Percentiles rank a stretch among this genome's conserved stretches.
Evolutionary conservation across 1,284 basidiomycete genomes (phyloP).

Genomic region (Ceratobasidium papillatum): DNA sequence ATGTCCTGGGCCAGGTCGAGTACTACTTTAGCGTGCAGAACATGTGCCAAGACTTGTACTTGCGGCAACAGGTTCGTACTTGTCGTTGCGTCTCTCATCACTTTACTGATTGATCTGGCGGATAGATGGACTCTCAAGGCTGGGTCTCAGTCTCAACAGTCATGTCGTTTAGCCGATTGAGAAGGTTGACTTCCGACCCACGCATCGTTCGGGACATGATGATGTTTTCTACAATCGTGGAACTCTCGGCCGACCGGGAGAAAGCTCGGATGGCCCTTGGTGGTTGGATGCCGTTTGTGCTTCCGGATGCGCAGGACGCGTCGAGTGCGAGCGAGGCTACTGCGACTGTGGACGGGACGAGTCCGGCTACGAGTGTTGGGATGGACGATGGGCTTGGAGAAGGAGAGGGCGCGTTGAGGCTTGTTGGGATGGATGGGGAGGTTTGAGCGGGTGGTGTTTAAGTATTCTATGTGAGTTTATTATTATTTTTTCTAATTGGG

Average conservation of each 20-base stretch:
- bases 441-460: background rate
- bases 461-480: slow-evolving; percentile 30
- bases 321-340: slow-evolving; percentile 34
- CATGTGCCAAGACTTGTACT: slow-evolving; percentile 60
- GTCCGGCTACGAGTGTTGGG: slow-evolving; percentile 13
- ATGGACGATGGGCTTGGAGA: background rate
- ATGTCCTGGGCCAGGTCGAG: slow-evolving; percentile 58
- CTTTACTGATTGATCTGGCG: background rate
- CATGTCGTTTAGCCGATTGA: slow-evolving; percentile 87
- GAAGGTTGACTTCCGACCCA: slow-evolving; percentile 70
- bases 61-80: slow-evolving; percentile 55
- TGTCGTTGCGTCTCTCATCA: background rate
- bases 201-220: slow-evolving; percentile 78
- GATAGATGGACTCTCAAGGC: slow-evolving; percentile 87
- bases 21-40: slow-evolving; percentile 63
- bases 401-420: slow-evolving; percentile 4
- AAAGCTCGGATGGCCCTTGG: slow-evolving; percentile 71
- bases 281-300: slow-evolving; percentile 71
- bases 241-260: slow-evolving; percentile 67
- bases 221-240: slow-evolving; percentile 69
- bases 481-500: background rate
- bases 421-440: slow-evolving; percentile 12
- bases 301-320: slow-evolving; percentile 66
- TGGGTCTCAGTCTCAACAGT: slow-evolving; percentile 86
- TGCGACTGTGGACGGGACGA: slow-evolving; percentile 18